A percentile compares a stretch with the other conserved stretches of the same genome.
These are phyloP conservation scores for Aspergillus udagawae DNA, from an alignment of 2,329 filamentous ascomycete genomes.

Conservation along the genomic window DNA sequence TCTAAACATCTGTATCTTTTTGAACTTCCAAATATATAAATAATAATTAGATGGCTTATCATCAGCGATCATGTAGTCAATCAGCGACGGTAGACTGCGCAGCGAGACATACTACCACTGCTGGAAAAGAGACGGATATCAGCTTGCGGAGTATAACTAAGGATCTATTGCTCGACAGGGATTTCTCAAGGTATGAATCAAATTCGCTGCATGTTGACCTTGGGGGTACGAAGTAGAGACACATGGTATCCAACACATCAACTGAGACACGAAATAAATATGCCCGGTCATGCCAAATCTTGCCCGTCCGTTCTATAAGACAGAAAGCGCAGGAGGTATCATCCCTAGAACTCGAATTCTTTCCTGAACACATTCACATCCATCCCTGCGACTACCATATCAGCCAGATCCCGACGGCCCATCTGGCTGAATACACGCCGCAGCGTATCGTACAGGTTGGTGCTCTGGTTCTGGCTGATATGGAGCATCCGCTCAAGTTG, in stretches of 20 bases:
- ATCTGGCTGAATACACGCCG: constrained; percentile 95
- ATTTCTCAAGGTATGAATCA: background rate
- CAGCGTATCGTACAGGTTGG: constrained; percentile 92
- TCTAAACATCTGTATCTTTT: background rate
- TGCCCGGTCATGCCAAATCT: background rate
- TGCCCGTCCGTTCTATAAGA: background rate
- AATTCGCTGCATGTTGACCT: constrained; percentile 3
- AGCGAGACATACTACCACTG: too few relatives aligned
- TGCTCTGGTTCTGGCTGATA: constrained; percentile 80
- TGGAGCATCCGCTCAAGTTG: constrained; percentile 82
- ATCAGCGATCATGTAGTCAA: too few relatives aligned
- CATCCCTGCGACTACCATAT: constrained; percentile 83
- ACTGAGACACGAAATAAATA: constrained; percentile 1
- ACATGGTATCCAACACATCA: constrained; percentile 15
- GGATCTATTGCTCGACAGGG: background rate
- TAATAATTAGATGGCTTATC: background rate
- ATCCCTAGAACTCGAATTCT: constrained; percentile 76
- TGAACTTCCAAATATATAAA: background rate
- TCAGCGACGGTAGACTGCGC: too few relatives aligned
- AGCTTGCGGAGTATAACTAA: background rate
- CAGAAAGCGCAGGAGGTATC: constrained; percentile 1
- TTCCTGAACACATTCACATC: constrained; percentile 84
- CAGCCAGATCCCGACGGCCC: constrained; percentile 80
- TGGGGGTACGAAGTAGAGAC: constrained; percentile 1
- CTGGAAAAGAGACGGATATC: background rate